Conservation (phyloP, 1,284 basidiomycete genomes). For the Leccinum cinnamomeum region DNA sequence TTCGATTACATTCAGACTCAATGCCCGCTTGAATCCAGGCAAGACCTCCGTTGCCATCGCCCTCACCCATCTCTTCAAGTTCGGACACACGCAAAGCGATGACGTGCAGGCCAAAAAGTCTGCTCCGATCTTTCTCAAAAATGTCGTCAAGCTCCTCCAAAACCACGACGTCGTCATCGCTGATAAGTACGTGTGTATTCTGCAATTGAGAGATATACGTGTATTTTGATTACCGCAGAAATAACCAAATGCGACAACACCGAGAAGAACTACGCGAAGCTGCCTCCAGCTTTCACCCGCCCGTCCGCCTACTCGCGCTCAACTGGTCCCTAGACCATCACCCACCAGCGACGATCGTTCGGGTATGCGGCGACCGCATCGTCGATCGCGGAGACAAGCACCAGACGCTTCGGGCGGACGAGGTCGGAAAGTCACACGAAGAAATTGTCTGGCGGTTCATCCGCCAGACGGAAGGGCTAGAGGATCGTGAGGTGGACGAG, state of each 20-base stretch:
- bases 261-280: slow-evolving; percentile 67
- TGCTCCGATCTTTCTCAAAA: slow-evolving; percentile 75
- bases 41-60: slow-evolving; percentile 90
- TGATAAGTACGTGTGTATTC: slow-evolving; percentile 64
- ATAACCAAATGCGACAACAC: slow-evolving; percentile 85
- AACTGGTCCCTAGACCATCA: slow-evolving; percentile 67
- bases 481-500: slow-evolving; percentile 60
- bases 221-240: slow-evolving; percentile 46
- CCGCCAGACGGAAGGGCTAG: slow-evolving; percentile 62
- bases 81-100: slow-evolving; percentile 91
- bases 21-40: slow-evolving; percentile 44
- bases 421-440: slow-evolving; percentile 62
- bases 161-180: slow-evolving; percentile 81
- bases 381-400: slow-evolving; percentile 77
- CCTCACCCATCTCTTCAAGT: slow-evolving; percentile 75
- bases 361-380: slow-evolving; percentile 78
- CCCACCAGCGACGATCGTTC: slow-evolving; percentile 58
- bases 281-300: slow-evolving; percentile 41
- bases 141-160: slow-evolving; percentile 64
- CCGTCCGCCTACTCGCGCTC: slow-evolving; percentile 74
- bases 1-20: not conserved
- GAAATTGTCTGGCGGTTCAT: slow-evolving; percentile 83
- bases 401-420: slow-evolving; percentile 73
- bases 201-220: not conserved
- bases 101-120: slow-evolving; percentile 82